Percentiles rank a stretch among this genome's conserved stretches.
Evolutionary conservation across 805 yeast species (phyloP).

Genomic region (Nematodospora valgi): DNA sequence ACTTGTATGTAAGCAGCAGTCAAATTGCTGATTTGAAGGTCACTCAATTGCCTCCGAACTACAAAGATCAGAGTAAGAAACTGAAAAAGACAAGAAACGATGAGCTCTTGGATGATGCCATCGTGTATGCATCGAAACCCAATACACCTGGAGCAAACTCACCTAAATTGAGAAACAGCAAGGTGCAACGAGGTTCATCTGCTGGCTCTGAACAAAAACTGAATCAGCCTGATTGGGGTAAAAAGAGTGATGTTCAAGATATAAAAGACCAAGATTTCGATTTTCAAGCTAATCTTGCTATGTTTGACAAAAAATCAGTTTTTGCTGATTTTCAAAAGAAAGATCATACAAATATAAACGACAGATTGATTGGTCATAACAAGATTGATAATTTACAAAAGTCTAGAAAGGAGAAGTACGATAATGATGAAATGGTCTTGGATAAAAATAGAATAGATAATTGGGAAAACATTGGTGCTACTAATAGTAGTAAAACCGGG

Average conservation of each 20-base stretch:
- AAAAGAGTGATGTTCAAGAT: constrained; percentile 37
- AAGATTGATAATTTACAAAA: constrained; percentile 34
- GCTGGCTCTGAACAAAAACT: constrained; percentile 13
- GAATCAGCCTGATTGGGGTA: constrained; percentile 41
- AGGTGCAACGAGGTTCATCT: not conserved
- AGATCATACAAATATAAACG: constrained; percentile 58
- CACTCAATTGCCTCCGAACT: constrained; percentile 46
- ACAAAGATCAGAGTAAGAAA: constrained; percentile 16
- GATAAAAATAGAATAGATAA: constrained; percentile 39
- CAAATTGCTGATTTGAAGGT: constrained; percentile 56
- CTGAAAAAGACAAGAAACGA: constrained; percentile 8
- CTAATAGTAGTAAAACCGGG: constrained; percentile 5
- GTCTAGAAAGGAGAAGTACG: constrained; percentile 49
- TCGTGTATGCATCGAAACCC: constrained; percentile 7
- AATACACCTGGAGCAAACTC: constrained; percentile 8
- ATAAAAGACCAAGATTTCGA: constrained; percentile 70
- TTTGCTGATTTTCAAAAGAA: constrained; percentile 69
- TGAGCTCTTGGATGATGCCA: constrained; percentile 3
- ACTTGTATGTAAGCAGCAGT: constrained; percentile 24
- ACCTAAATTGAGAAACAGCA: constrained; percentile 7
- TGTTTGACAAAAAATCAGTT: constrained; percentile 77
- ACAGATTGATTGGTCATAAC: constrained; percentile 75
- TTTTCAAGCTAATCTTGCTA: constrained; percentile 74
- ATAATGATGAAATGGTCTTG: constrained; percentile 72
- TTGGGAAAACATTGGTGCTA: constrained; percentile 49